phyloP scores from a whole-genome alignment of 1,284 basidiomycete genomes.

The Cryptococcus amylolentus region DNA sequence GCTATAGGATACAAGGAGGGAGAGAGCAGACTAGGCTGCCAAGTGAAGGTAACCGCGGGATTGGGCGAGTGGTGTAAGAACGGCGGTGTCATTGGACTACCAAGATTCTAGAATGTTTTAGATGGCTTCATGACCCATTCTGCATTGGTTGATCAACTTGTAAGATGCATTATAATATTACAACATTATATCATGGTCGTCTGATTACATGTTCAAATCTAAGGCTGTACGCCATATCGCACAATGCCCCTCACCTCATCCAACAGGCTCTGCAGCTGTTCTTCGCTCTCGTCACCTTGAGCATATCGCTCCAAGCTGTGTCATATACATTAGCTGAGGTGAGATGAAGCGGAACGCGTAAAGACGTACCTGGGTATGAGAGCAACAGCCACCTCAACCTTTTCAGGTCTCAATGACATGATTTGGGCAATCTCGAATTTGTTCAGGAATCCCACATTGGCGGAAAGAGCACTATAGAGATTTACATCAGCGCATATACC shows the following conservation, averaged over 20 bases:
- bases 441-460: slow-evolving; percentile 38
- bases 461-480: slow-evolving; percentile 22
- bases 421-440: slow-evolving; percentile 47
- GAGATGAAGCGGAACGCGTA: neutral
- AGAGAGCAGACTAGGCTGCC: slow-evolving; percentile 46
- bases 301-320: slow-evolving; percentile 40
- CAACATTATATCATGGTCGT: slow-evolving; percentile 3
- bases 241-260: slow-evolving; percentile 37
- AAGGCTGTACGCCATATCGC: slow-evolving; percentile 23
- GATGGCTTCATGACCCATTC: neutral
- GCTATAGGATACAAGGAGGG: slow-evolving; percentile 40
- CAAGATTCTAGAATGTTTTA: slow-evolving; percentile 29
- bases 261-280: slow-evolving; percentile 30
- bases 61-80: slow-evolving; percentile 37
- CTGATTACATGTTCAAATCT: neutral
- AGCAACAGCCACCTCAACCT: slow-evolving; percentile 41
- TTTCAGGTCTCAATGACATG: slow-evolving; percentile 42
- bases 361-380: slow-evolving; percentile 42
- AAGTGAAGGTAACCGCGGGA: slow-evolving; percentile 42
- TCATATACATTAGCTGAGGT: neutral
- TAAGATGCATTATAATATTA: slow-evolving; percentile 3
- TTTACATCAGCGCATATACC: too few relatives aligned
- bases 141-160: neutral
- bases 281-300: slow-evolving; percentile 32
- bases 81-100: slow-evolving; percentile 42